Evolutionary conservation across 2,329 filamentous ascomycete species (phyloP), one percentile per base, ranked within the genome.

Genomic region (Colletotrichum plurivorum): DNA sequence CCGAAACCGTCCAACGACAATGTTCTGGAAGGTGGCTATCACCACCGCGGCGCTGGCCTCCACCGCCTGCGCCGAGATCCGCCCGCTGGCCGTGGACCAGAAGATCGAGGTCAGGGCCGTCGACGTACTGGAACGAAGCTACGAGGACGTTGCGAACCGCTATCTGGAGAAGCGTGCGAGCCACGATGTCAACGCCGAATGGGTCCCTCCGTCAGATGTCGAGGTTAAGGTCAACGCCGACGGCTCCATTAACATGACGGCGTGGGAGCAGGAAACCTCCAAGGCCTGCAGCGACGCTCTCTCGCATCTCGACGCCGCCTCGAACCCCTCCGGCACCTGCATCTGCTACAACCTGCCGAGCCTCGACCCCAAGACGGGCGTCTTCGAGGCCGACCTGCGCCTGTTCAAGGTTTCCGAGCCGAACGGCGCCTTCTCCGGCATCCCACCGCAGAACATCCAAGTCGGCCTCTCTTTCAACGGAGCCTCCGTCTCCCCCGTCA

Each of bases 311-410:
- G 82, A 83, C 15, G 82, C 85, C 69, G 88, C 90, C 49, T 87
- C 88, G 25, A 95, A 95, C 73, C 92, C 92, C 5, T 92, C 92
- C 10, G 94, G 94, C 58, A 88, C 94, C 55, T 92, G 91, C 67
- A 88, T 93, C 55, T 97, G 94, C 86, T 96, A 95, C 83, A 97
- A 96, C 77, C 80, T 97, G 25, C 90, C 91, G 0, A 89, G 88
- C 46, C 85, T 94, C 66, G 87, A 95, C 80, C 89, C 88, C 73
- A 79, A 79, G 5, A 90, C 88, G 0, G 93, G 93, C 36, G 83
- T 89, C 16, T 96, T 96, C 77, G 88, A 93, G 79, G 93, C 93
- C 36, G 93, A 96, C 77, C 79, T 96, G 58, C 87, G 93, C 62
- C 83, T 96, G 69, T 96, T 90, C 81, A 90, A 91, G 78, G 81